Conservation (phyloP, 345 rosid genomes). For the Kernera saxatilis region DNA sequence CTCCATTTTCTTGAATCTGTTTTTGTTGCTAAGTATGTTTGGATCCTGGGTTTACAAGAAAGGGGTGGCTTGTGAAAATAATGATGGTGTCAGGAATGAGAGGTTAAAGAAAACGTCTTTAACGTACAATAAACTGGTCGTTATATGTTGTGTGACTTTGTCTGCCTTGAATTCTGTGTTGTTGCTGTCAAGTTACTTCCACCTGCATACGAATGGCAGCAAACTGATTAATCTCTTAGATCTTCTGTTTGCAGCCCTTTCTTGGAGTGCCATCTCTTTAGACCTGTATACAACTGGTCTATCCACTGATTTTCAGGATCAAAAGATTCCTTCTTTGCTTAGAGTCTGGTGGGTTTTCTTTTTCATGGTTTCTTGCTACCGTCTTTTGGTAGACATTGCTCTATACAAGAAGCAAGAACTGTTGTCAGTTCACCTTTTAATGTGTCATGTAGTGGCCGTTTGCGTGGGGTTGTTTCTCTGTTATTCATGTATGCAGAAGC, state of each 20-base stretch:
- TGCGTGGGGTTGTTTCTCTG: constrained; percentile 52
- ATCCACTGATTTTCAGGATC: constrained; percentile 24
- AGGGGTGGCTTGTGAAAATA: constrained; percentile 12
- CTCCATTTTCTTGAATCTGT: constrained; percentile 41
- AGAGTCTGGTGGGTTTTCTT: constrained; percentile 76
- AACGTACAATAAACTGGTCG: constrained; percentile 38
- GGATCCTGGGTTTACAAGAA: constrained; percentile 32
- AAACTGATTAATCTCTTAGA: constrained; percentile 37
- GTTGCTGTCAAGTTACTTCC: constrained; percentile 51
- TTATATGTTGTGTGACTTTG: constrained; percentile 47
- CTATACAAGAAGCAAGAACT: constrained; percentile 28
- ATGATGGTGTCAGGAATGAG: constrained; percentile 17
- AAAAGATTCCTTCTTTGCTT: constrained; percentile 44
- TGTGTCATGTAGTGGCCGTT: constrained; percentile 49
- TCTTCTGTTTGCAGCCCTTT: constrained; percentile 48
- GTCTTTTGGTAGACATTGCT: constrained; percentile 49
- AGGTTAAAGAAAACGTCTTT: constrained; percentile 21
- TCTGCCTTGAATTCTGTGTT: constrained; percentile 39
- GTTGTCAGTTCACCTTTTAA: constrained; percentile 27
- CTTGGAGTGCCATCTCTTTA: constrained; percentile 54
- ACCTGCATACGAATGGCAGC: constrained; percentile 44
- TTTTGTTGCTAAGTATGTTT: constrained; percentile 38
- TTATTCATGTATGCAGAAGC: constrained; percentile 44
- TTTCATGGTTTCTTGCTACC: constrained; percentile 49
- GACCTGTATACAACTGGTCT: constrained; percentile 25